Conservation (phyloP, 2,329 filamentous ascomycete genomes). For the Penicillium fuscoglaucum region DNA sequence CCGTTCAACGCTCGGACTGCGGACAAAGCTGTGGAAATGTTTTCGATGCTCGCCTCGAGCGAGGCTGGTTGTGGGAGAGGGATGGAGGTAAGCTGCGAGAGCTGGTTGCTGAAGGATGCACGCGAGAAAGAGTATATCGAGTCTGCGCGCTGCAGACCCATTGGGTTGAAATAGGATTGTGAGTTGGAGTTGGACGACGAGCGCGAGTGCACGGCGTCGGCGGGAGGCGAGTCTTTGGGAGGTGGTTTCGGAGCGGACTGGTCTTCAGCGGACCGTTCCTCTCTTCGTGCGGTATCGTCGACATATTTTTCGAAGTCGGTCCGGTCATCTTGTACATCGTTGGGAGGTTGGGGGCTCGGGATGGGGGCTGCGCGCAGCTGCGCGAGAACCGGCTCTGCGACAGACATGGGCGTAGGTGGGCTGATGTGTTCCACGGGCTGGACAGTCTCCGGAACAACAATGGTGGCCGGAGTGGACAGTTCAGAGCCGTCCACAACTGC, state of each 20-base stretch:
- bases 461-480: constrained; percentile 11
- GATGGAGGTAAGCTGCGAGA: constrained; percentile 87
- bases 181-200: constrained; percentile 36
- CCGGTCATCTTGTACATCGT: constrained; percentile 26
- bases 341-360: constrained; percentile 10
- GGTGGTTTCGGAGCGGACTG: constrained; percentile 34
- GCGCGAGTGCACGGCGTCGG: constrained; percentile 19
- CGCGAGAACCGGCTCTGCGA: constrained; percentile 29
- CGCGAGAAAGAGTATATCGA: constrained; percentile 94
- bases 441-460: constrained; percentile 10
- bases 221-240: constrained; percentile 37
- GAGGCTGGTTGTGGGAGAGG: constrained; percentile 83
- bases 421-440: constrained; percentile 11
- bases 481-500: constrained; percentile 19
- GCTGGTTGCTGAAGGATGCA: constrained; percentile 87
- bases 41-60: constrained; percentile 77
- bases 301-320: constrained; percentile 47
- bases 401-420: constrained; percentile 32
- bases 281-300: constrained; percentile 37
- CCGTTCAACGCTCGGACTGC: constrained; percentile 80
- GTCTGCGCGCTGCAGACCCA: constrained; percentile 62
- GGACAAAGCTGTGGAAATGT: constrained; percentile 80
- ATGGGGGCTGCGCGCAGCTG: constrained; percentile 21
- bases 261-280: constrained; percentile 28
- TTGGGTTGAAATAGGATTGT: constrained; percentile 48